phyloP scores from a whole-genome alignment of 2,329 filamentous ascomycete species.

The Alternaria sp. region DNA sequence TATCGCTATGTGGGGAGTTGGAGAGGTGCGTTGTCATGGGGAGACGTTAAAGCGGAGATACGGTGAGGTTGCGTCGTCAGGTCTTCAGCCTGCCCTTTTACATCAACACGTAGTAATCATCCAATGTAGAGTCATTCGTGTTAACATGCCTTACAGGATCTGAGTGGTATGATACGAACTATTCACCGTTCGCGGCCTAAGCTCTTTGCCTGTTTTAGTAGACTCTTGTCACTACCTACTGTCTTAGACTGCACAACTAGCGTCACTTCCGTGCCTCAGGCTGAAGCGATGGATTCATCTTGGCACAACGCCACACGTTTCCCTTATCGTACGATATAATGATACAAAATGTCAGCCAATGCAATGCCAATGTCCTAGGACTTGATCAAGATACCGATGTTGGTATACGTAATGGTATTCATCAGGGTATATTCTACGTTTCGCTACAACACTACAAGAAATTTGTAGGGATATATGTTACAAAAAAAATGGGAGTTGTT shows the following conservation, averaged over 20 bases:
- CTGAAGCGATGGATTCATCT: not conserved
- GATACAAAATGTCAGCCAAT: not conserved
- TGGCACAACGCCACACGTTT: not conserved
- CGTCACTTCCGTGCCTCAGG: not conserved
- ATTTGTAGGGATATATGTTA: constrained; percentile 7
- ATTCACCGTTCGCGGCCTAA: not conserved
- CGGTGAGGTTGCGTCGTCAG: not conserved
- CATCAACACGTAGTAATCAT: too few species aligned
- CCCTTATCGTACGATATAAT: not conserved
- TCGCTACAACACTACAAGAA: constrained; percentile 5
- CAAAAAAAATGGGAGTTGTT: not conserved
- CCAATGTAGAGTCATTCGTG: not conserved
- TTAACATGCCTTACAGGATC: not conserved
- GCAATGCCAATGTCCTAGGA: not conserved
- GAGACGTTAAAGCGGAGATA: not conserved
- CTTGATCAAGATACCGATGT: not conserved
- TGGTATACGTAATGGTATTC: constrained; percentile 1
- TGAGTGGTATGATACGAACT: not conserved
- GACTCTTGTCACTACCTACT: not conserved
- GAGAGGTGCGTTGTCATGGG: not conserved
- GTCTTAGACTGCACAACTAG: not conserved
- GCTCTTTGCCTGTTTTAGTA: not conserved
- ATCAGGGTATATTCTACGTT: constrained; percentile 8
- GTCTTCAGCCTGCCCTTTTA: not conserved
- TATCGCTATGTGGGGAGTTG: not conserved